phyloP scores from a whole-genome alignment of 495 filamentous ascomycete genomes.

The Oidiodendron maius region DNA sequence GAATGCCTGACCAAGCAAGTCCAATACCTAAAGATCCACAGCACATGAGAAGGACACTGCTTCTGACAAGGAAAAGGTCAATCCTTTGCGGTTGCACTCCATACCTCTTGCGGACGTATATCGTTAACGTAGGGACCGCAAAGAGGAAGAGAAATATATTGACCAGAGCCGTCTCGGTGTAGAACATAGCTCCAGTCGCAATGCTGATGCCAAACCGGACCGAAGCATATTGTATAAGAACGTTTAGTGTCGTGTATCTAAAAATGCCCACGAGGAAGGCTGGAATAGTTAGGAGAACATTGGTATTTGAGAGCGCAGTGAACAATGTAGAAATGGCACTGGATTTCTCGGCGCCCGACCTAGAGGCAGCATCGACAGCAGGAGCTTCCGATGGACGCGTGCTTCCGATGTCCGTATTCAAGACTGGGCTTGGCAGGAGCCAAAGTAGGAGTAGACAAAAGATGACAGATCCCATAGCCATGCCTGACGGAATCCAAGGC shows the following conservation, averaged over 20 bases:
- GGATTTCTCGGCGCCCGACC: not conserved
- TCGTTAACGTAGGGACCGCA: conserved; percentile 9
- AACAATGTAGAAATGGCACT: conserved; percentile 1
- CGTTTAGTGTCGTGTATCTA: conserved; percentile 20
- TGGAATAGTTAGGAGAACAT: conserved; percentile 13
- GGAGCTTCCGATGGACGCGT: not conserved
- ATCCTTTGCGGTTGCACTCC: conserved; percentile 11
- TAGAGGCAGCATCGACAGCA: not conserved
- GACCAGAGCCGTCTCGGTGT: conserved; percentile 21
- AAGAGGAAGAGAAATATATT: conserved; percentile 23
- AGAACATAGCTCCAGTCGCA: conserved; percentile 20
- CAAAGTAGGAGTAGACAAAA: conserved; percentile 11
- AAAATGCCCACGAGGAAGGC: conserved; percentile 20
- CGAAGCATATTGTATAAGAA: conserved; percentile 22
- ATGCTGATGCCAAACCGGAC: conserved; percentile 18
- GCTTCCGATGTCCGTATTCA: not conserved
- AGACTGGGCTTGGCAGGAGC: conserved; percentile 8
- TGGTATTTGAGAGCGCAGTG: conserved; percentile 4
- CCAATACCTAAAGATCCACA: conserved; percentile 15
- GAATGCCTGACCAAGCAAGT: not conserved
- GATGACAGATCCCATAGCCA: conserved; percentile 14
- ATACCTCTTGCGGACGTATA: conserved; percentile 9
- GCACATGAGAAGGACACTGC: conserved; percentile 12
- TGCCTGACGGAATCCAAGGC: conserved; percentile 18
- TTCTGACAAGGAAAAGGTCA: conserved; percentile 15